Evolutionary conservation across 495 filamentous ascomycete species (phyloP).

Genomic region (Aspergillus incahuasiensis): DNA sequence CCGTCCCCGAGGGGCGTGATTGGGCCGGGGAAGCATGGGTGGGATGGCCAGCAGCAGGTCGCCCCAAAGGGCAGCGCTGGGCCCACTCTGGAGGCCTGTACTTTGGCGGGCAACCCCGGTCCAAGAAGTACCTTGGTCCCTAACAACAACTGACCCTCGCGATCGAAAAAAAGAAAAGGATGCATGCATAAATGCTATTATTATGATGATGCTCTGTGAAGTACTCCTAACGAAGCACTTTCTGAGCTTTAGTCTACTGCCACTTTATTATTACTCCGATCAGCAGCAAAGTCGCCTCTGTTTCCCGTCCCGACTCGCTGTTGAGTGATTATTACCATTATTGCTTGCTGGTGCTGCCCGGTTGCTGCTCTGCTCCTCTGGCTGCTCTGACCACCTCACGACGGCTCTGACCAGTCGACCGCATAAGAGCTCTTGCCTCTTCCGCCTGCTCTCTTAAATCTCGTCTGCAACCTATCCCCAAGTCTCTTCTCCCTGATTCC

Average conservation of each 20-base stretch:
- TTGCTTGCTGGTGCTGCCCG: no score
- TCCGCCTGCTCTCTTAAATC: background rate
- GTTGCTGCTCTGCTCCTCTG: background rate
- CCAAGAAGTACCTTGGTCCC: constrained; percentile 1
- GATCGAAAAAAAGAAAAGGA: background rate
- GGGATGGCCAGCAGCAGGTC: constrained; percentile 30
- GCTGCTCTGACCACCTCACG: constrained; percentile 14
- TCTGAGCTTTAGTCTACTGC: no score
- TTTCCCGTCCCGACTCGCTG: no score
- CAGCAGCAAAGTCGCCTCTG: no score
- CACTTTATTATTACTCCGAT: no score
- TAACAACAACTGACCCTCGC: background rate
- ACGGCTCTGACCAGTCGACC: background rate
- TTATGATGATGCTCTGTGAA: background rate
- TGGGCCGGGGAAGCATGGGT: constrained; percentile 41
- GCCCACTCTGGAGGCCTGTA: background rate
- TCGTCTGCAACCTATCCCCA: constrained; percentile 3
- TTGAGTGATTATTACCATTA: no score
- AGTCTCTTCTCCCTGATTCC: background rate
- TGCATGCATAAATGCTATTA: constrained; percentile 14
- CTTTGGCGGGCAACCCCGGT: no score
- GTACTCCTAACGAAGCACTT: no score
- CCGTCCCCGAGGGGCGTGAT: constrained; percentile 19
- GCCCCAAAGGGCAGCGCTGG: constrained; percentile 37
- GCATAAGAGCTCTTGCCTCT: constrained; percentile 3